These are phyloP conservation scores for Stephania yunnanensis DNA, from an alignment of 164 flowering plant genomes.

Conservation along the genomic window DNA sequence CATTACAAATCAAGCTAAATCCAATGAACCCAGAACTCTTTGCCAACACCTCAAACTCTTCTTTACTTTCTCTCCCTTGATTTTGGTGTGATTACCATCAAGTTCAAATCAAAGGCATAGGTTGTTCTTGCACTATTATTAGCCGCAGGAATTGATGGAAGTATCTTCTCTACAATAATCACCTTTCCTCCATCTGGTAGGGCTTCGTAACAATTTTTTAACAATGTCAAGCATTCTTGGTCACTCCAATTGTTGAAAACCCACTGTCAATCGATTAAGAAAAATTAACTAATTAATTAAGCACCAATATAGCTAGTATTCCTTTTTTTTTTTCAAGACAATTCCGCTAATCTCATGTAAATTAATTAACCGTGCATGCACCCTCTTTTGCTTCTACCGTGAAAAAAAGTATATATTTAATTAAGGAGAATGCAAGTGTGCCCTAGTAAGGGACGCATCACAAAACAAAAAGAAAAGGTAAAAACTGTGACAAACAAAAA, in stretches of 20 bases:
- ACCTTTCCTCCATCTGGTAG: slow-evolving; percentile 67
- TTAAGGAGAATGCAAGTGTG: no score
- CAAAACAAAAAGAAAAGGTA: no score
- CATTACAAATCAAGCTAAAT: slow-evolving; percentile 35
- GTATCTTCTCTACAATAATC: slow-evolving; percentile 56
- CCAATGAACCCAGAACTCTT: slow-evolving; percentile 58
- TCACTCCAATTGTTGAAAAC: slow-evolving; percentile 91
- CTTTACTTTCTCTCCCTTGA: slow-evolving; percentile 67
- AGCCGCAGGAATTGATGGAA: slow-evolving; percentile 46
- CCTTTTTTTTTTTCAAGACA: no score
- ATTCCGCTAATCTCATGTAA: no score
- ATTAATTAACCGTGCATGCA: no score
- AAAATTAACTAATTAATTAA: neutral
- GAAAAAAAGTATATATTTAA: no score
- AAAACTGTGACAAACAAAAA: no score
- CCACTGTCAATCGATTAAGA: slow-evolving; percentile 40
- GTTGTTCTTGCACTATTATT: slow-evolving; percentile 28
- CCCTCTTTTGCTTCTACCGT: no score
- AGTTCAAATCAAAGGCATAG: slow-evolving; percentile 38
- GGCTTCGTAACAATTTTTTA: slow-evolving; percentile 70
- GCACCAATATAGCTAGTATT: no score
- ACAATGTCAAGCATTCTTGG: slow-evolving; percentile 55
- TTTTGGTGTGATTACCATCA: slow-evolving; percentile 80
- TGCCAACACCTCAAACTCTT: slow-evolving; percentile 63
- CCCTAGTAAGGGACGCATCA: no score